Evolutionary conservation across 2,329 filamentous ascomycete species (phyloP).

Genomic region (Paramyrothecium sp.): DNA sequence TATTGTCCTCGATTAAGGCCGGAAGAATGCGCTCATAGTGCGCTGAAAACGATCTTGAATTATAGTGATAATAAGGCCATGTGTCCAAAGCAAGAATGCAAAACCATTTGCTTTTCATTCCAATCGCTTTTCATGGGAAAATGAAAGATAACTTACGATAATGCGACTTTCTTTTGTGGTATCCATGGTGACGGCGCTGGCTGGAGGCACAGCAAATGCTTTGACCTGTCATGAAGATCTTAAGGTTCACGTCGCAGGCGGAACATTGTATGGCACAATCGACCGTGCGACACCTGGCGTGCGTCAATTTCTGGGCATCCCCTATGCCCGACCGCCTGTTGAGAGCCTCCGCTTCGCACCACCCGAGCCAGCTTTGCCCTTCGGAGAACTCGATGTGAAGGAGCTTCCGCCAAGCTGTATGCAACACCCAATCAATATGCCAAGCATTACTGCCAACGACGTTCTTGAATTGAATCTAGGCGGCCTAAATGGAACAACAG

Average conservation of each 20-base stretch:
- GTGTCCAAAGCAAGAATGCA: too few species aligned
- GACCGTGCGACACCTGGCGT: background rate
- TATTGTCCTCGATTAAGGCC: too few species aligned
- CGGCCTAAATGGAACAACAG: background rate
- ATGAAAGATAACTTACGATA: too few species aligned
- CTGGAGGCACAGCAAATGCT: background rate
- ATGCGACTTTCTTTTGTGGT: too few species aligned
- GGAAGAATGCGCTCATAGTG: too few species aligned
- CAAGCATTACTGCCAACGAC: background rate
- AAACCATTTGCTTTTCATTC: too few species aligned
- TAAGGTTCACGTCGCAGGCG: background rate
- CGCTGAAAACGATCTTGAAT: too few species aligned
- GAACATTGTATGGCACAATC: background rate
- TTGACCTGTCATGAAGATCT: background rate
- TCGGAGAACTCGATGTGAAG: background rate
- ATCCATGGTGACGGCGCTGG: too few species aligned
- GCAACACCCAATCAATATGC: background rate
- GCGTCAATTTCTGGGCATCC: slow-evolving; percentile 1
- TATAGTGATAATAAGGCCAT: too few species aligned
- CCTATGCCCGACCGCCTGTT: background rate
- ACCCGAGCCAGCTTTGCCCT: background rate
- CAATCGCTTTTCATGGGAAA: too few species aligned
- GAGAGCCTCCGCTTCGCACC: background rate
- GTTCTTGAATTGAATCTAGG: slow-evolving; percentile 1
- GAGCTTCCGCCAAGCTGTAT: slow-evolving; percentile 1